Conservation (phyloP, 2,329 filamentous ascomycete genomes). For the Phialophora verrucosa region DNA sequence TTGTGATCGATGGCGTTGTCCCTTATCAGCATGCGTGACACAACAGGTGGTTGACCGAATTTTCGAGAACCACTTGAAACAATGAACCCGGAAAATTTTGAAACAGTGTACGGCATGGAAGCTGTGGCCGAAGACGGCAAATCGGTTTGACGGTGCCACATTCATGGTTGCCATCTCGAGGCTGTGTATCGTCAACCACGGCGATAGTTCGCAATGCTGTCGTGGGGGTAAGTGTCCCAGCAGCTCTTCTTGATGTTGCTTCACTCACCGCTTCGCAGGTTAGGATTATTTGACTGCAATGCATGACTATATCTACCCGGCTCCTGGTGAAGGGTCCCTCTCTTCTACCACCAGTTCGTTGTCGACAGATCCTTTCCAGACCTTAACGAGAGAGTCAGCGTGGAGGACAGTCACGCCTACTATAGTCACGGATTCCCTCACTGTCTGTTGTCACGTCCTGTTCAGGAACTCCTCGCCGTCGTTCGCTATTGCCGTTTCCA, state of each 20-base stretch:
- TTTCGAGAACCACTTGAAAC: constrained; percentile 12
- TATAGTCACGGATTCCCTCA: background rate
- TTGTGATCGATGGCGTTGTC: background rate
- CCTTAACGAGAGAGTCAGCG: background rate
- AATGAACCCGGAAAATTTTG: constrained; percentile 3
- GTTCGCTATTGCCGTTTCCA: background rate
- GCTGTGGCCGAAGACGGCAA: constrained; percentile 8
- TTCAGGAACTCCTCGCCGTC: background rate
- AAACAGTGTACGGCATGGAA: constrained; percentile 14
- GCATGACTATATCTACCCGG: background rate
- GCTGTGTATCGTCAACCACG: constrained; percentile 21
- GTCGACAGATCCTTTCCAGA: background rate
- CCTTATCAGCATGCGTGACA: constrained; percentile 3
- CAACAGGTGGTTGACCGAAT: constrained; percentile 5
- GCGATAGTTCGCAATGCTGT: background rate
- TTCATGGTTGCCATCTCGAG: background rate
- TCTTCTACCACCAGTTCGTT: background rate
- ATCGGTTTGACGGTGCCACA: constrained; percentile 13
- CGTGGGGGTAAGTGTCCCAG: background rate
- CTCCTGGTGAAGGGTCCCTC: background rate
- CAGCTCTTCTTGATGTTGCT: background rate
- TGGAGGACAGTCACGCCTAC: background rate
- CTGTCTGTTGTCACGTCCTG: background rate
- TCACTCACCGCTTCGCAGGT: constrained; percentile 10
- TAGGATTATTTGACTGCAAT: background rate